Evolutionary conservation across 2,329 filamentous ascomycete species (phyloP), one percentile per base, ranked within the genome.

Genomic region (Elsinoe perseae): DNA sequence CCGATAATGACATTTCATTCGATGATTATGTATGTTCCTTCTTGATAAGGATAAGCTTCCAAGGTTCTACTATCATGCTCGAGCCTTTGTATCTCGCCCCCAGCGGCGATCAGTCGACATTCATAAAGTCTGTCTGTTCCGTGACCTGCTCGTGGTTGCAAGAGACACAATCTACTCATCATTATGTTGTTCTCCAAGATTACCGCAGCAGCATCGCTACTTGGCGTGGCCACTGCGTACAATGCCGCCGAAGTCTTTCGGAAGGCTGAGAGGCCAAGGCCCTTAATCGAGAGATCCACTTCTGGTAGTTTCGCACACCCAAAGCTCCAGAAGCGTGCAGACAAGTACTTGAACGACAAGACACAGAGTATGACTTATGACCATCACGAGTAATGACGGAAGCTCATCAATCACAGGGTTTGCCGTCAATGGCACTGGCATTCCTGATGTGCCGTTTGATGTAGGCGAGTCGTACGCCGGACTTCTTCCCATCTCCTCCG

Each of bases 401-500:
- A 10, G 30, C 56, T 58, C 18, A 54, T 44, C 14, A 34, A 1
- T n/a, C n/a, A n/a, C 36, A 62, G 59, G 56, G n/a, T 61, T 60
- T 21, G 63, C 60, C 16, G 66, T 69, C 30, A 62, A 69, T 30
- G 66, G 65, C 20, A 63, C 60, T 2, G 62, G 50, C 6, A 54
- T 70, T 14, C 68, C 68, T 2, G 64, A 69, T 14, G 68, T 70
- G 23, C 60, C 64, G 50, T 69, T 69, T 30, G 64, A 70, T 56
- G 61, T 70, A 44, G 68, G 68, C 23, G 67, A 70, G 58, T 62
- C 61, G 6, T 69, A 60, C 25, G 30, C 23, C 44, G 72, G 73
- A 32, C 70, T 79, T 2, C 65, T 84, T 5, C 79, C 81, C 4
- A 81, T 84, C 61, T 75, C 76, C 43, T 68, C 67, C 56, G 68